A percentile compares a stretch with the other conserved stretches of the same genome.
Conservation (phyloP, 2,329 filamentous ascomycete species). For the Colletotrichum melonis region DNA sequence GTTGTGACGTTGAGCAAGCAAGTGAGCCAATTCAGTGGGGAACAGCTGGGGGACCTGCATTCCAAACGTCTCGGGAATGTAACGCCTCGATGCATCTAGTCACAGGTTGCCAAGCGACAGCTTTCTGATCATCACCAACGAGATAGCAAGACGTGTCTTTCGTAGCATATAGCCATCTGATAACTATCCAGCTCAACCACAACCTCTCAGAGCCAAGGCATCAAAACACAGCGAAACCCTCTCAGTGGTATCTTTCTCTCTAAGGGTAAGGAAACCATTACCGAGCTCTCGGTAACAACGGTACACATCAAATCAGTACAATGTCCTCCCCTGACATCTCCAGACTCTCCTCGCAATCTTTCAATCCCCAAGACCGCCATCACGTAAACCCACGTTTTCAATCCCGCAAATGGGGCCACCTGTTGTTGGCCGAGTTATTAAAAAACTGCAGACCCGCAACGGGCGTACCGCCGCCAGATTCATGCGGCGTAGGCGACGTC, state of each 20-base stretch:
- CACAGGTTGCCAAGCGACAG: not conserved
- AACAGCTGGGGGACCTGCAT: not conserved
- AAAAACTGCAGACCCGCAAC: constrained; percentile 53
- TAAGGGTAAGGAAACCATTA: not conserved
- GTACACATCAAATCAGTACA: not conserved
- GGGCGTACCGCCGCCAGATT: constrained; percentile 45
- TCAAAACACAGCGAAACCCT: not conserved
- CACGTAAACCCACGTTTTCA: constrained; percentile 27
- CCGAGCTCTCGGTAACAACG: not conserved
- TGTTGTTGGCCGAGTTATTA: constrained; percentile 50
- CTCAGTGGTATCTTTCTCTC: constrained; percentile 11
- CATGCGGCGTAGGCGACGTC: constrained; percentile 58
- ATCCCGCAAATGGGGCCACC: constrained; percentile 59
- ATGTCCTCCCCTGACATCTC: not conserved
- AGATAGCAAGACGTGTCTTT: no score
- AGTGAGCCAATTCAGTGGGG: constrained; percentile 10
- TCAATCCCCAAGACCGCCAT: no score
- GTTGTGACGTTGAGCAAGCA: not conserved
- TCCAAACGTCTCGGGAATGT: not conserved
- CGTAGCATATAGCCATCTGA: not conserved
- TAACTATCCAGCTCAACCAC: not conserved
- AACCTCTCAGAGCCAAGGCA: not conserved
- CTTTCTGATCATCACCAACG: not conserved
- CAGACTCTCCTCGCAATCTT: not conserved
- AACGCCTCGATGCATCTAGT: not conserved